Evolutionary conservation across 495 filamentous ascomycete genomes (phyloP), one percentile per base, ranked within the genome.

Genomic region (Staphylotrichum tortipilum): DNA sequence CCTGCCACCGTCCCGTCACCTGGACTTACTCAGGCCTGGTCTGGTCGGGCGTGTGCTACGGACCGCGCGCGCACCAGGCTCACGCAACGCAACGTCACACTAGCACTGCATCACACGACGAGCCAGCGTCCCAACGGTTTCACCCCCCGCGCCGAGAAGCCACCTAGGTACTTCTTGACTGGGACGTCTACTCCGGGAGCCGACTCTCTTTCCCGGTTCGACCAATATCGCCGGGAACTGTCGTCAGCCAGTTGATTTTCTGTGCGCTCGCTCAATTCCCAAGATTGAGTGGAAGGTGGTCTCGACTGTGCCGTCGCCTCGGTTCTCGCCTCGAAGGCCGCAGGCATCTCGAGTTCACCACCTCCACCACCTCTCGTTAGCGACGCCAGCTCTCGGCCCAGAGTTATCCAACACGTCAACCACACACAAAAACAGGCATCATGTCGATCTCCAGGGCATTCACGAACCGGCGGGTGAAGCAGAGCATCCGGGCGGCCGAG

Each of bases 381-480:
- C n/a, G n/a, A n/a, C n/a, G n/a, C n/a, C n/a, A n/a, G n/a, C n/a
- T n/a, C n/a, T n/a, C n/a, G n/a, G n/a, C n/a, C n/a, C n/a, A n/a
- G n/a, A n/a, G n/a, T n/a, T n/a, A n/a, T n/a, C n/a, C n/a, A n/a
- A n/a, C n/a, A n/a, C n/a, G n/a, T n/a, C n/a, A n/a, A n/a, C n/a
- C n/a, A n/a, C n/a, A n/a, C n/a, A n/a, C n/a, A n/a, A n/a, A n/a
- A n/a, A 29, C 30, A 41, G 46, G 40, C 58, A 72, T 52, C 9
- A 77, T 81, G 76, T 77, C 74, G 42, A 64, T 88, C 56, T 75
- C 79, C 30, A 71, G 85, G 63, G 84, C 83, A 28, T 85, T 88
- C 58, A 88, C 84, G 46, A 73, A 70, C 33, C 69, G 70, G 47
- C 64, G 71, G 60, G 60, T 54, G 60, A 77, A 72, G 64, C 65